phyloP scores from a whole-genome alignment of 495 filamentous ascomycete species.

The Aspergillus homomorphus region DNA sequence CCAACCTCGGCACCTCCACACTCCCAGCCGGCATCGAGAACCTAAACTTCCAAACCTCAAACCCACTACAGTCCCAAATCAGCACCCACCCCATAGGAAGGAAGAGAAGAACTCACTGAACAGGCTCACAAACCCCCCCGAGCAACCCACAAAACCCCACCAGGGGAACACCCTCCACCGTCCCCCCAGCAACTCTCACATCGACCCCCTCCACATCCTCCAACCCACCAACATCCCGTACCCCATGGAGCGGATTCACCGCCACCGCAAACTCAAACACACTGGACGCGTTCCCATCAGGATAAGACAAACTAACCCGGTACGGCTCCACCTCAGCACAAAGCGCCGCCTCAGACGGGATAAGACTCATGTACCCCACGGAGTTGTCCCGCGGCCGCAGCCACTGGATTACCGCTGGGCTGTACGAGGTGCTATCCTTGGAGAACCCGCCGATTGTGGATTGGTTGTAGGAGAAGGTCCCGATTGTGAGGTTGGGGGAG shows the following conservation, averaged over 20 bases:
- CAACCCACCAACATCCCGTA: conserved; percentile 4
- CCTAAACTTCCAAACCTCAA: too few species aligned
- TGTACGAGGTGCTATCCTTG: conserved; percentile 33
- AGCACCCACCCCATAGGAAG: too few species aligned
- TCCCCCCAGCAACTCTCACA: conserved; percentile 4
- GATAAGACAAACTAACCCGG: conserved; percentile 36
- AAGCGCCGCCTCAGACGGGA: conserved; percentile 31
- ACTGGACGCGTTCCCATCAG: conserved; percentile 11
- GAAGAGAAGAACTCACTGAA: too few species aligned
- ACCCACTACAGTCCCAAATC: too few species aligned
- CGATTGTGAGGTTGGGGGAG: conserved; percentile 37
- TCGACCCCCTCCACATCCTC: conserved; percentile 8
- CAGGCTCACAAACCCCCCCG: conserved; percentile 7
- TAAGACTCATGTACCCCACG: conserved; percentile 26
- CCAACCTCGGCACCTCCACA: too few species aligned
- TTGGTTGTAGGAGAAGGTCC: conserved; percentile 37
- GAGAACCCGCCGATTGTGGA: conserved; percentile 35
- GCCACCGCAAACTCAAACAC: conserved; percentile 9
- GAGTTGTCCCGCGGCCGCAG: conserved; percentile 9
- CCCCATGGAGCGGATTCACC: neutral
- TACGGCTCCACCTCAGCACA: conserved; percentile 29
- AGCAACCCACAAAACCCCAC: conserved; percentile 11
- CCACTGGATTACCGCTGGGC: conserved; percentile 40
- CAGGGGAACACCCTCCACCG: neutral
- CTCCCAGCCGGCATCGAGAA: too few species aligned